These are phyloP conservation scores for Penicillium sp. DNA, from an alignment of 2,329 filamentous ascomycete genomes.

Conservation along the genomic window DNA sequence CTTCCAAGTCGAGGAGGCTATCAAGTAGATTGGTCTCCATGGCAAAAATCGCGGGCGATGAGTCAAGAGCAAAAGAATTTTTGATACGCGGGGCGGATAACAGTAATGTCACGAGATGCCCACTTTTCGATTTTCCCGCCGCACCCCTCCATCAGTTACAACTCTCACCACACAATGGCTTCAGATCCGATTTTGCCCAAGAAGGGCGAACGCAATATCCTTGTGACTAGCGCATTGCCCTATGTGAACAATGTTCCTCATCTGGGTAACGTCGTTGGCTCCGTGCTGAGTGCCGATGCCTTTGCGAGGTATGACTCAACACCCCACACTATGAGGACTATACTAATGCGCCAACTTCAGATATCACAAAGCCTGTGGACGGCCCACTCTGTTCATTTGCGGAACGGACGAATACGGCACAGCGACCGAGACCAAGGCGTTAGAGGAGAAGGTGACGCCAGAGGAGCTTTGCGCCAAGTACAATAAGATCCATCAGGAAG, in stretches of 20 bases:
- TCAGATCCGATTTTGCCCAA: constrained; percentile 57
- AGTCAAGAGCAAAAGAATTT: constrained; percentile 18
- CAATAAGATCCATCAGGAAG: constrained; percentile 81
- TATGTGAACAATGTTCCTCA: constrained; percentile 81
- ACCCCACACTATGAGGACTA: constrained; percentile 53
- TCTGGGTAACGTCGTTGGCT: constrained; percentile 84
- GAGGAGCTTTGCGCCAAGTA: constrained; percentile 88
- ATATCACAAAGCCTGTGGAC: constrained; percentile 75
- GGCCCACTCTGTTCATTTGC: constrained; percentile 80
- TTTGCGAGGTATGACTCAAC: constrained; percentile 55
- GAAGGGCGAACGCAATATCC: constrained; percentile 76
- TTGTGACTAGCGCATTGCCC: constrained; percentile 87
- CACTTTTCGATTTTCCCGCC: constrained; percentile 61
- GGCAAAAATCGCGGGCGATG: not conserved
- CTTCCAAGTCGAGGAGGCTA: constrained; percentile 58
- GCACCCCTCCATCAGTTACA: constrained; percentile 47
- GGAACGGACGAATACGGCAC: constrained; percentile 95
- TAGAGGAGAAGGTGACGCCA: constrained; percentile 81
- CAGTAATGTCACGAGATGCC: constrained; percentile 22
- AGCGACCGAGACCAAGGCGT: constrained; percentile 90
- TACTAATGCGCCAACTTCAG: constrained; percentile 36
- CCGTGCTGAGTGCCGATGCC: constrained; percentile 84
- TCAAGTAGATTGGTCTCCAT: constrained; percentile 55
- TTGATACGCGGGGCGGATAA: constrained; percentile 21
- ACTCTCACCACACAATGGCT: constrained; percentile 24